Percentiles rank a stretch among this genome's conserved stretches.
phyloP scores from a whole-genome alignment of 139 green algal genomes.

The Chlorella vulgaris region DNA sequence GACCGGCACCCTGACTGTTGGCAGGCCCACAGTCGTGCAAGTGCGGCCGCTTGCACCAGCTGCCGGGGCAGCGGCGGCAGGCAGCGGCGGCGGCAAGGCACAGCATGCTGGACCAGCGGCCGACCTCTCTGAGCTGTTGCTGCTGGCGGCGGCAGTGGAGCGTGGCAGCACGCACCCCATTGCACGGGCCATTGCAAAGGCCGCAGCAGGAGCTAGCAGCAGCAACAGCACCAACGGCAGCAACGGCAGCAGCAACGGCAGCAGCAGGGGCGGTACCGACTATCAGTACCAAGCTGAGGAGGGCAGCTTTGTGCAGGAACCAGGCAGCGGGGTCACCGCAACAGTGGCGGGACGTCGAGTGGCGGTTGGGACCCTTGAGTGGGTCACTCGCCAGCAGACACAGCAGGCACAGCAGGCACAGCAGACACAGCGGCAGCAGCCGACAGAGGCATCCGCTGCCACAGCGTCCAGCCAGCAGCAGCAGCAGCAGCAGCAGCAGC shows the following conservation, averaged over 20 bases:
- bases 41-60: constrained; percentile 29
- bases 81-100: neutral
- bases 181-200: constrained; percentile 52
- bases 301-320: constrained; percentile 81
- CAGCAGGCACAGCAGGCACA: constrained; percentile 8
- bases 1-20: constrained; percentile 91
- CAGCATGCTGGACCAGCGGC: neutral
- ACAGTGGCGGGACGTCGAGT: constrained; percentile 63
- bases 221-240: constrained; percentile 1
- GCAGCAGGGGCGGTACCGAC: neutral
- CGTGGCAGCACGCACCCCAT: constrained; percentile 78
- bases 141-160: constrained; percentile 79
- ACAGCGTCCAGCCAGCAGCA: constrained; percentile 1
- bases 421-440: neutral
- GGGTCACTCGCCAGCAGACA: constrained; percentile 48
- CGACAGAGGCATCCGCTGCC: neutral
- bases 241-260: constrained; percentile 30
- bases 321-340: constrained; percentile 73
- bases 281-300: constrained; percentile 29
- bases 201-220: neutral
- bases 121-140: constrained; percentile 54
- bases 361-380: constrained; percentile 82
- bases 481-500: neutral
- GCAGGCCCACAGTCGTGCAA: constrained; percentile 69
- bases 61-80: neutral